Conservation (phyloP, 73 alveolate genomes). For the Paramecium biaurelia region DNA sequence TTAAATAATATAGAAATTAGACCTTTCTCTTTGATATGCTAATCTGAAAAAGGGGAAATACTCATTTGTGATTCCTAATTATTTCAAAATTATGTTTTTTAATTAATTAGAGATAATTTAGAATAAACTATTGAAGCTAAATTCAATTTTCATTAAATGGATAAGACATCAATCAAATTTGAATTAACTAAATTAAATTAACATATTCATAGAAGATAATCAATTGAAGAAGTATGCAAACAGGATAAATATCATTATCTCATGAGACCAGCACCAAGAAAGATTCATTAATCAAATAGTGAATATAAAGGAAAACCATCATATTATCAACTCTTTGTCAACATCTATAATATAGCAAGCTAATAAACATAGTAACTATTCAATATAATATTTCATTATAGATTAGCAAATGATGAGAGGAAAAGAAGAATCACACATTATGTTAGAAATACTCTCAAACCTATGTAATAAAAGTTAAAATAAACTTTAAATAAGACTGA, state of each 20-base stretch:
- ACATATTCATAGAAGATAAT: neutral
- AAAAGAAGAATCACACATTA: neutral
- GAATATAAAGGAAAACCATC: neutral
- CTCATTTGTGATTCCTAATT: neutral
- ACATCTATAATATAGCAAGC: neutral
- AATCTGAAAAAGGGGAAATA: neutral
- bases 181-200: neutral
- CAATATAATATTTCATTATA: neutral
- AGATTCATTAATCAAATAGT: neutral
- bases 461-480: neutral
- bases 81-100: neutral
- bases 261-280: neutral
- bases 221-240: neutral
- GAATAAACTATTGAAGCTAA: neutral
- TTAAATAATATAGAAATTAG: neutral
- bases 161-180: neutral
- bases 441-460: neutral
- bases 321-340: neutral
- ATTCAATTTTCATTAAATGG: neutral
- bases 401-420: neutral
- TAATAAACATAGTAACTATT: neutral
- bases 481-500: neutral
- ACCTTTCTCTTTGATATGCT: neutral
- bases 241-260: neutral
- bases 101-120: neutral